phyloP scores from a whole-genome alignment of 139 green algal species.

The Asterochloris sp. region DNA sequence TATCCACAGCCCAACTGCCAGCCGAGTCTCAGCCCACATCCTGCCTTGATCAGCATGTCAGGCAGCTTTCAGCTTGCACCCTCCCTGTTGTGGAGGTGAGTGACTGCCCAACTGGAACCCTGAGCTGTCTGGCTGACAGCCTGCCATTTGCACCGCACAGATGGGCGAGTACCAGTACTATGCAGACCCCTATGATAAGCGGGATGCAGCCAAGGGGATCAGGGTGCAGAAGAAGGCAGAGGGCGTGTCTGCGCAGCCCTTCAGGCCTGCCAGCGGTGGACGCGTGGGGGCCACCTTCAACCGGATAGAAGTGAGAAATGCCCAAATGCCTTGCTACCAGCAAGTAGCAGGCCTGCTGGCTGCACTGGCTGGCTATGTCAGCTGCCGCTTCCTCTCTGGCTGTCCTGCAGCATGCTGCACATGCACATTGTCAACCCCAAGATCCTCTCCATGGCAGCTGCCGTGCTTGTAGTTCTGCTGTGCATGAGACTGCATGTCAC shows the following conservation, averaged over 20 bases:
- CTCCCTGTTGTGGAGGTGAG: background rate
- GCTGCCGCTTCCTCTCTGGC: too few relatives aligned
- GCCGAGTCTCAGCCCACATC: background rate
- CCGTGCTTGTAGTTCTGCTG: background rate
- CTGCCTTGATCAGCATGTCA: too few relatives aligned
- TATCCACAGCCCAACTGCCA: background rate
- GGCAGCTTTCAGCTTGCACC: too few relatives aligned
- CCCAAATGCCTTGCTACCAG: background rate
- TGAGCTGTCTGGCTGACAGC: background rate
- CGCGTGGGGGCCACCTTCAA: slow-evolving; percentile 26
- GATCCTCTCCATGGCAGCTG: background rate
- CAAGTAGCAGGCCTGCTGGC: too few relatives aligned
- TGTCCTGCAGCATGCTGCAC: too few relatives aligned
- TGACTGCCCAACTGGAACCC: background rate
- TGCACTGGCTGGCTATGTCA: too few relatives aligned
- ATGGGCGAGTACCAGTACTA: slow-evolving; percentile 38
- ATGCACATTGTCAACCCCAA: too few relatives aligned
- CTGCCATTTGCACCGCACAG: background rate
- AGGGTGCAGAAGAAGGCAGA: background rate
- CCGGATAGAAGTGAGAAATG: slow-evolving; percentile 5
- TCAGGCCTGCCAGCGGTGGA: slow-evolving; percentile 46
- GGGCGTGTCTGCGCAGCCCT: slow-evolving; percentile 26
- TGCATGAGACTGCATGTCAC: slow-evolving; percentile 13
- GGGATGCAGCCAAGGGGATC: slow-evolving; percentile 33
- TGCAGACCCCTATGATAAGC: slow-evolving; percentile 25